Percentiles rank a stretch among this genome's conserved stretches.
Conservation (phyloP, 352 stramenopile species). For the Thraustochytrium sp. region DNA sequence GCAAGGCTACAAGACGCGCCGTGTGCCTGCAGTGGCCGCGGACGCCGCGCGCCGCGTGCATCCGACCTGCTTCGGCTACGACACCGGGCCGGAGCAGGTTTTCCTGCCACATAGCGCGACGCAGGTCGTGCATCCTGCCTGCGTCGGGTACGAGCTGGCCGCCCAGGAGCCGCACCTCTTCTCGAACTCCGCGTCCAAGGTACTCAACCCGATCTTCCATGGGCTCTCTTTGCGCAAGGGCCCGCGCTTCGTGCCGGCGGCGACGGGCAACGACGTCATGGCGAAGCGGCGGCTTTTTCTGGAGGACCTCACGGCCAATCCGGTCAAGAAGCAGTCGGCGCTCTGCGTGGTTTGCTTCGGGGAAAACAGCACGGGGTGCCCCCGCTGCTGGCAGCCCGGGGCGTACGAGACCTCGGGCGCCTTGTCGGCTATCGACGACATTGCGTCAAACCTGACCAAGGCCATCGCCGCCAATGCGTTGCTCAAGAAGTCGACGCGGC, state of each 20-base stretch:
- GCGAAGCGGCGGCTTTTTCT: neutral
- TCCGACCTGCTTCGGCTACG: neutral
- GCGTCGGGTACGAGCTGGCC: slow-evolving; percentile 3
- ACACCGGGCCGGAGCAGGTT: neutral
- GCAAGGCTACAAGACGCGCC: neutral
- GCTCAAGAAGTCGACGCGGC: neutral
- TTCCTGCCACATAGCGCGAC: neutral
- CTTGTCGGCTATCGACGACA: neutral
- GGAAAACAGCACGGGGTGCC: neutral
- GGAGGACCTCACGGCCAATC: neutral
- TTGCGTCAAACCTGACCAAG: neutral
- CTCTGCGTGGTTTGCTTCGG: slow-evolving; percentile 16
- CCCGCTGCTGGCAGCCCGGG: neutral
- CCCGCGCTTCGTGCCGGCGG: neutral
- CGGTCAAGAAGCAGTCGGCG: neutral
- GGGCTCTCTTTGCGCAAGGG: neutral
- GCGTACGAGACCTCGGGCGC: neutral
- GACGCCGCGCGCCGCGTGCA: neutral
- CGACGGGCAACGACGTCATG: neutral
- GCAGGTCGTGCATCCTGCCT: slow-evolving; percentile 2
- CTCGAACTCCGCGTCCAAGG: neutral
- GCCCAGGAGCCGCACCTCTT: neutral
- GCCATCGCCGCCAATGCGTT: neutral
- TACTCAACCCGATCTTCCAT: slow-evolving; percentile 31
- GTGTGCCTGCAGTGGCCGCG: neutral